phyloP scores from a whole-genome alignment of 768 basidiomycete genomes.

The Russula ochroleuca region DNA sequence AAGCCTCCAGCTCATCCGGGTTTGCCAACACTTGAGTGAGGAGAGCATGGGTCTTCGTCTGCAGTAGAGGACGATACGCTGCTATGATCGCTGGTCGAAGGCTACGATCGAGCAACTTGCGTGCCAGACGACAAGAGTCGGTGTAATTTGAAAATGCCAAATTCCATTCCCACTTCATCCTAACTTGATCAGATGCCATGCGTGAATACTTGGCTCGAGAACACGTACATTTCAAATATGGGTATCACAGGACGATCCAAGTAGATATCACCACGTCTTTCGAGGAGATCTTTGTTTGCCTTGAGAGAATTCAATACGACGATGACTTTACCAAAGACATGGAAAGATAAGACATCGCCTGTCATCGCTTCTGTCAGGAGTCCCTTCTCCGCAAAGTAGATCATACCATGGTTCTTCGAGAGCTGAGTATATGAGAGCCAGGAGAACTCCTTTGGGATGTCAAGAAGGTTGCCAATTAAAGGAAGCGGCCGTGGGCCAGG shows the following conservation, averaged over 20 bases:
- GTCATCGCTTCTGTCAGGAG: neutral
- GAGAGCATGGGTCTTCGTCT: neutral
- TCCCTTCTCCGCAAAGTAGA: no score
- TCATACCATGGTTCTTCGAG: neutral
- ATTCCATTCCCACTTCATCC: conserved; percentile 8
- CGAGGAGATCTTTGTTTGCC: conserved; percentile 46
- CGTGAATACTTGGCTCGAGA: neutral
- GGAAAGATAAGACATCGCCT: conserved; percentile 25
- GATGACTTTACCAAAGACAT: conserved; percentile 44
- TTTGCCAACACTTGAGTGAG: conserved; percentile 1
- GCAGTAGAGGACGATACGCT: conserved; percentile 3
- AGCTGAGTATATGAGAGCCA: conserved; percentile 11
- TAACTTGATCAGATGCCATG: neutral
- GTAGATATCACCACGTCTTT: conserved; percentile 45
- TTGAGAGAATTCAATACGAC: conserved; percentile 47
- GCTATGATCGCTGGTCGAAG: neutral
- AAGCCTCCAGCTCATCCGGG: conserved; percentile 2
- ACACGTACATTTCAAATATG: conserved; percentile 6
- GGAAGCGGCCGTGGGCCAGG: conserved; percentile 16
- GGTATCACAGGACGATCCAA: conserved; percentile 9
- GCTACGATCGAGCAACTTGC: conserved; percentile 14
- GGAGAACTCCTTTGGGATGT: conserved; percentile 15
- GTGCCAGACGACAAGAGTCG: neutral
- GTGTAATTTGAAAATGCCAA: neutral
- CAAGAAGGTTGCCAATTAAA: conserved; percentile 9